Conservation (phyloP, 2,329 filamentous ascomycete species). For the Nectriaceae sp. region DNA sequence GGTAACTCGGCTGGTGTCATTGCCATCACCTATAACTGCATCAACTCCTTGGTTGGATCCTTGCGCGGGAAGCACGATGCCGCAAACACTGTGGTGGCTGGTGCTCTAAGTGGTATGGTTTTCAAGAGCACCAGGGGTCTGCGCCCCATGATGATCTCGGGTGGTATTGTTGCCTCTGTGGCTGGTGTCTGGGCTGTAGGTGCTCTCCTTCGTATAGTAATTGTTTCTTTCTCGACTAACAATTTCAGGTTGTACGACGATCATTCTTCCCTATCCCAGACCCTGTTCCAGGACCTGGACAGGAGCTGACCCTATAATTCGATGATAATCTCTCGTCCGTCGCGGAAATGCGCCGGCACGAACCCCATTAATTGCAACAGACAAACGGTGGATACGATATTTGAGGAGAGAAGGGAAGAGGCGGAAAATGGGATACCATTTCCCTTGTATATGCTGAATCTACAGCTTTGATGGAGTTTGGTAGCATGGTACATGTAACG, state of each 20-base stretch:
- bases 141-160: conserved; percentile 92
- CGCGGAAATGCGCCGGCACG: conserved; percentile 13
- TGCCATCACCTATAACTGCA: conserved; percentile 92
- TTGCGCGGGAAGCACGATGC: conserved; percentile 84
- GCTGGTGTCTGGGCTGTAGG: conserved; percentile 91
- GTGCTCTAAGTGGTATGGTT: conserved; percentile 84
- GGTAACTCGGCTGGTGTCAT: conserved; percentile 96
- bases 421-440: conserved; percentile 13
- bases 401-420: conserved; percentile 12
- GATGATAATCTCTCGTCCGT: conserved; percentile 17
- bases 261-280: conserved; percentile 45
- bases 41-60: conserved; percentile 83
- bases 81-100: conserved; percentile 83
- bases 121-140: conserved; percentile 95
- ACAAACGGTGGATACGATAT: conserved; percentile 4
- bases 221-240: not conserved
- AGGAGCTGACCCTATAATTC: conserved; percentile 34
- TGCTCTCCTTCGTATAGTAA: conserved; percentile 28
- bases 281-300: conserved; percentile 28
- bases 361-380: conserved; percentile 22
- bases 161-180: conserved; percentile 81
- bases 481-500: conserved; percentile 44
- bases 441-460: conserved; percentile 34
- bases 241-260: conserved; percentile 38
- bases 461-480: conserved; percentile 33